Evolutionary conservation across 2,329 filamentous ascomycete species (phyloP).

Genomic region (Cladophialophora psammophila): DNA sequence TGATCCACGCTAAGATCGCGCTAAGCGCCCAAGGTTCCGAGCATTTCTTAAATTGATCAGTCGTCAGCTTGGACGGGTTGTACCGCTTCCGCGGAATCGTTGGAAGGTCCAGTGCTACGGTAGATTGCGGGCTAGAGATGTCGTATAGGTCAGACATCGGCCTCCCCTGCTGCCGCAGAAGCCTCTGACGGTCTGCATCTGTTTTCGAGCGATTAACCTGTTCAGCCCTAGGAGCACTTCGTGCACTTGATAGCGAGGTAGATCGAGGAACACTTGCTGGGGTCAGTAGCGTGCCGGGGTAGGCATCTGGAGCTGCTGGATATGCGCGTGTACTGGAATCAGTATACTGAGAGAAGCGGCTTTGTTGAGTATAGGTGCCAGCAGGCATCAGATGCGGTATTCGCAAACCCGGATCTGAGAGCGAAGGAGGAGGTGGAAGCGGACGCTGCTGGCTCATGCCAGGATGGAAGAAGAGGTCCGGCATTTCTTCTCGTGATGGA

Average conservation of each 20-base stretch:
- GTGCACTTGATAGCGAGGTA: constrained; percentile 82
- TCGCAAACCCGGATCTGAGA: constrained; percentile 52
- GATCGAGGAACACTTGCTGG: constrained; percentile 69
- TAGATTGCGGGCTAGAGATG: constrained; percentile 56
- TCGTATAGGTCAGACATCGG: constrained; percentile 64
- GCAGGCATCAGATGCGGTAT: constrained; percentile 59
- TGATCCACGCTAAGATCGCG: constrained; percentile 84
- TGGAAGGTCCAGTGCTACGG: constrained; percentile 79
- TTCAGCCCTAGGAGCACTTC: constrained; percentile 77
- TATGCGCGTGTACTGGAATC: constrained; percentile 48
- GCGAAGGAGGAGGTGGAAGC: constrained; percentile 66
- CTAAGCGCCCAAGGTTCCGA: constrained; percentile 92
- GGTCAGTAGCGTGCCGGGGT: constrained; percentile 56
- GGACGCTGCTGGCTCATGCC: constrained; percentile 70
- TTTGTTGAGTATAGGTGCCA: constrained; percentile 66
- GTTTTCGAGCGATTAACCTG: constrained; percentile 92
- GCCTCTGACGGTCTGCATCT: constrained; percentile 74
- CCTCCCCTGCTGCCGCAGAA: constrained; percentile 58
- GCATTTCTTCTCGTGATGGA: constrained; percentile 74
- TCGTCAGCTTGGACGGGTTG: constrained; percentile 80
- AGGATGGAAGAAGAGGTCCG: constrained; percentile 93
- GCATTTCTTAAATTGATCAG: constrained; percentile 83
- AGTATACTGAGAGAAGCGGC: constrained; percentile 55
- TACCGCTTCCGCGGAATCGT: constrained; percentile 85
- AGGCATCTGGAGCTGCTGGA: constrained; percentile 58